These are phyloP conservation scores for Emericellopsis atlantica DNA, from an alignment of 2,329 filamentous ascomycete genomes.

Conservation along the genomic window DNA sequence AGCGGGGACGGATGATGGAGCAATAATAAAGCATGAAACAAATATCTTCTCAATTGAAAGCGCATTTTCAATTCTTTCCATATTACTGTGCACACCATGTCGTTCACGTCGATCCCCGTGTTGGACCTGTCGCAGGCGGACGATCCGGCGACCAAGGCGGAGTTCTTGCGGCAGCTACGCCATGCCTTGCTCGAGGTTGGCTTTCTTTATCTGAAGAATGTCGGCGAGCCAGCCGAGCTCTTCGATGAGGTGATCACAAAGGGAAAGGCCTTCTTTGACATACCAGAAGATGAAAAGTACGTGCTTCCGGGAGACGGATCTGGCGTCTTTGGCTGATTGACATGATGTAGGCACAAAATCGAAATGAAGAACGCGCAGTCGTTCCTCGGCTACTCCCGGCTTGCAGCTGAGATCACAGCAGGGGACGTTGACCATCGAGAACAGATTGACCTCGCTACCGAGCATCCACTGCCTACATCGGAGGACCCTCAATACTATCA, in stretches of 20 bases:
- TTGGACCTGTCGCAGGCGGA: slow-evolving; percentile 60
- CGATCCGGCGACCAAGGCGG: slow-evolving; percentile 52
- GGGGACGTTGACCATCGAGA: slow-evolving; percentile 68
- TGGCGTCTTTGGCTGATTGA: not conserved
- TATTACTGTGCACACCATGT: slow-evolving; percentile 22
- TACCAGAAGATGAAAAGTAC: slow-evolving; percentile 65
- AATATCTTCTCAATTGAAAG: not conserved
- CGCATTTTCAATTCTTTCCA: not conserved
- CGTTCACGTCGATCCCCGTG: slow-evolving; percentile 66
- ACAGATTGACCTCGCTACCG: slow-evolving; percentile 76
- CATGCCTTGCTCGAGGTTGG: slow-evolving; percentile 76
- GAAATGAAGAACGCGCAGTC: slow-evolving; percentile 65
- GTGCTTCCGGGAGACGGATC: slow-evolving; percentile 7
- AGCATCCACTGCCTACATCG: slow-evolving; percentile 52
- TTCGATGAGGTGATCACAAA: slow-evolving; percentile 53
- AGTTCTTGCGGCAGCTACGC: slow-evolving; percentile 58
- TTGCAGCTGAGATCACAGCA: slow-evolving; percentile 60
- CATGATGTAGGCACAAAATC: slow-evolving; percentile 39
- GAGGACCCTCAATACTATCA: slow-evolving; percentile 60
- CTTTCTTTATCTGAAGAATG: slow-evolving; percentile 75
- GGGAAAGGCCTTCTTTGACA: slow-evolving; percentile 63
- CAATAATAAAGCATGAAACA: slow-evolving; percentile 11
- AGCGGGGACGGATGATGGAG: slow-evolving; percentile 17
- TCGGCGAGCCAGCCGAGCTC: slow-evolving; percentile 55
- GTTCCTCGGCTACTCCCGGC: slow-evolving; percentile 57